Conservation (phyloP, 1,139 yeast genomes). For the Debaryomycetaceae sp. region DNA sequence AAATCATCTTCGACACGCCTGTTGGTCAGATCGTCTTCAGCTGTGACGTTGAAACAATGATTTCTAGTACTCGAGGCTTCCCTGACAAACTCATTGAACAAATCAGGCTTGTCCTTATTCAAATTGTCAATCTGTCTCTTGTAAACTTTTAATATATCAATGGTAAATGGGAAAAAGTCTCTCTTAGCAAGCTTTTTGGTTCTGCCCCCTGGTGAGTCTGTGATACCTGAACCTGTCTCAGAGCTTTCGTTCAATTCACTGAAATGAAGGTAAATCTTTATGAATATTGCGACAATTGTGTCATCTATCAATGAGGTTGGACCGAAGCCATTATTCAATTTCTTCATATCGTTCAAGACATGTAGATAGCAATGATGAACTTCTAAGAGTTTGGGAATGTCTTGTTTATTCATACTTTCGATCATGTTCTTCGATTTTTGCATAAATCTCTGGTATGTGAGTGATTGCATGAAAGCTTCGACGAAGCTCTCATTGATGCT, state of each 20-base stretch:
- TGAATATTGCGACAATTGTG: slow-evolving; percentile 59
- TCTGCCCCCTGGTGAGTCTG: slow-evolving; percentile 33
- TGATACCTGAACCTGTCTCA: background rate
- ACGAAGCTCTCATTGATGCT: slow-evolving; percentile 47
- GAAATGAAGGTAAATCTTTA: slow-evolving; percentile 43
- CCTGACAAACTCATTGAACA: slow-evolving; percentile 29
- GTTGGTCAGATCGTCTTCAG: no score
- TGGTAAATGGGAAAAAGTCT: slow-evolving; percentile 42
- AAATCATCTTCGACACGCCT: no score
- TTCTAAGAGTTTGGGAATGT: slow-evolving; percentile 25
- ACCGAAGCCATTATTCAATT: slow-evolving; percentile 77
- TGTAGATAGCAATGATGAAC: slow-evolving; percentile 42
- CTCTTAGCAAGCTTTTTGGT: slow-evolving; percentile 40
- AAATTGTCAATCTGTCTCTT: slow-evolving; percentile 30
- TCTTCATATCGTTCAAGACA: slow-evolving; percentile 61
- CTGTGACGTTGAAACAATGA: no score
- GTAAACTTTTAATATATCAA: slow-evolving; percentile 29
- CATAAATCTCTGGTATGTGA: slow-evolving; percentile 46
- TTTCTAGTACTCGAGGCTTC: background rate
- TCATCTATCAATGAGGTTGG: slow-evolving; percentile 79
- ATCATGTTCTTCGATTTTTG: slow-evolving; percentile 34
- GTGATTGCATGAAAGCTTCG: slow-evolving; percentile 48
- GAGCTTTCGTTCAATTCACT: slow-evolving; percentile 5
- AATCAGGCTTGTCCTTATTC: slow-evolving; percentile 27
- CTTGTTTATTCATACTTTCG: slow-evolving; percentile 25